These are phyloP conservation scores for Chamaenerion angustifolium DNA, from an alignment of 345 rosid genomes.

Conservation along the genomic window DNA sequence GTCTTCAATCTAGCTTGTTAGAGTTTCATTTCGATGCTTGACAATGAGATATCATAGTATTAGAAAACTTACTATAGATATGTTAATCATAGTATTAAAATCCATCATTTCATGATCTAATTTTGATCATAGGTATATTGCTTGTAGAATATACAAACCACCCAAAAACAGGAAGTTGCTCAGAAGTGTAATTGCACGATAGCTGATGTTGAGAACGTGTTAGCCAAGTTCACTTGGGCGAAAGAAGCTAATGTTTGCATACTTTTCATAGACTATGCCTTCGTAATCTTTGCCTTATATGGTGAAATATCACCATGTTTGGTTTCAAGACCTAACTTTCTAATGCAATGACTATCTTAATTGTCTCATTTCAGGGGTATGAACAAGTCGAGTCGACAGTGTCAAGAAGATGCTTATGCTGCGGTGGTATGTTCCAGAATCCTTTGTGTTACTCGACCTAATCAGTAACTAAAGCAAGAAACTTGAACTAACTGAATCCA, in stretches of 20 bases:
- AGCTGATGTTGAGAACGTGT: conserved; percentile 66
- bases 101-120: conserved; percentile 1
- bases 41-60: neutral
- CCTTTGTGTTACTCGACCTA: too few species aligned
- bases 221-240: conserved; percentile 82
- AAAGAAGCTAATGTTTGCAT: conserved; percentile 71
- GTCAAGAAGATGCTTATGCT: conserved; percentile 56
- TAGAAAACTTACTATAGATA: neutral
- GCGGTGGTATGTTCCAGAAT: conserved; percentile 42
- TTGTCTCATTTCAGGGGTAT: conserved; percentile 53
- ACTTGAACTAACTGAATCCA: too few species aligned
- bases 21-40: neutral
- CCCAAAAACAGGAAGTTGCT: conserved; percentile 79
- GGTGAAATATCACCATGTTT: neutral
- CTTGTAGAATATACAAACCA: conserved; percentile 66
- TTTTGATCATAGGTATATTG: conserved; percentile 8
- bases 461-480: too few species aligned
- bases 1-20: too few species aligned
- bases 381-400: conserved; percentile 37
- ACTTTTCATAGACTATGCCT: too few species aligned
- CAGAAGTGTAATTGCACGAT: conserved; percentile 63
- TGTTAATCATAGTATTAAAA: neutral
- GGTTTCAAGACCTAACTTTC: neutral
- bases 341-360: neutral
- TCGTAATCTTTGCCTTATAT: too few species aligned